phyloP scores from a whole-genome alignment of 176 grass and related monocot genomes.

The Oryza rufipogon region DNA sequence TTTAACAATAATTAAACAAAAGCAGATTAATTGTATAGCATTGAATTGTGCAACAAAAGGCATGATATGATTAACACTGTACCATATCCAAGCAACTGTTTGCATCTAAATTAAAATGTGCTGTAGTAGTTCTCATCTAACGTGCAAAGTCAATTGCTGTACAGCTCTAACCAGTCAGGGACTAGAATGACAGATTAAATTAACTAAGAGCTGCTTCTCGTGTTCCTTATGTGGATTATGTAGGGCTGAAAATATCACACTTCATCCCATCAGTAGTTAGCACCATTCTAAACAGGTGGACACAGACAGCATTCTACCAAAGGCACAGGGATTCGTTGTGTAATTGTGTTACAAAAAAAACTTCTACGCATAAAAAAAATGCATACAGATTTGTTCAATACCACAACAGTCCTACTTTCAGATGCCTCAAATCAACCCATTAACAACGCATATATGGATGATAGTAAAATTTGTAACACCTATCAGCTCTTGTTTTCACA shows the following conservation, averaged over 20 bases:
- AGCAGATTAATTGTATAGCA: conserved; percentile 1
- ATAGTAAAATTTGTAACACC: conserved; percentile 2
- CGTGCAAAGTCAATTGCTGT: conserved; percentile 3
- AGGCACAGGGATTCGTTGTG: not conserved
- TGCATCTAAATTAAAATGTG: conserved; percentile 27
- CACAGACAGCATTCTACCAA: conserved; percentile 8
- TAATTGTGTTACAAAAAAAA: not conserved
- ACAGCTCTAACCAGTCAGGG: conserved; percentile 6
- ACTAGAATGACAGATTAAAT: conserved; percentile 10
- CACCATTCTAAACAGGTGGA: not conserved
- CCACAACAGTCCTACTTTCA: conserved; percentile 12
- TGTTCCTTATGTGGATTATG: not conserved
- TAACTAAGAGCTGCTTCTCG: not conserved
- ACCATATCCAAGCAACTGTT: conserved; percentile 20
- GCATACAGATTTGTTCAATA: not conserved
- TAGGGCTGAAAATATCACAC: conserved; percentile 1
- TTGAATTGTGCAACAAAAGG: conserved; percentile 19
- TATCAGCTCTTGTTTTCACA: conserved; percentile 15
- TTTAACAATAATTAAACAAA: conserved; percentile 38
- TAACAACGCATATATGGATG: not conserved
- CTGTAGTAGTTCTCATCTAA: not conserved
- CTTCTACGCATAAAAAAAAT: conserved; percentile 14
- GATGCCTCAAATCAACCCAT: not conserved
- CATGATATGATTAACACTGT: conserved; percentile 6
- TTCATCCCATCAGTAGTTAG: conserved; percentile 3